Evolutionary conservation across 2,329 filamentous ascomycete species (phyloP), one percentile per base, ranked within the genome.

Genomic region (Chaetomiaceae sp.): DNA sequence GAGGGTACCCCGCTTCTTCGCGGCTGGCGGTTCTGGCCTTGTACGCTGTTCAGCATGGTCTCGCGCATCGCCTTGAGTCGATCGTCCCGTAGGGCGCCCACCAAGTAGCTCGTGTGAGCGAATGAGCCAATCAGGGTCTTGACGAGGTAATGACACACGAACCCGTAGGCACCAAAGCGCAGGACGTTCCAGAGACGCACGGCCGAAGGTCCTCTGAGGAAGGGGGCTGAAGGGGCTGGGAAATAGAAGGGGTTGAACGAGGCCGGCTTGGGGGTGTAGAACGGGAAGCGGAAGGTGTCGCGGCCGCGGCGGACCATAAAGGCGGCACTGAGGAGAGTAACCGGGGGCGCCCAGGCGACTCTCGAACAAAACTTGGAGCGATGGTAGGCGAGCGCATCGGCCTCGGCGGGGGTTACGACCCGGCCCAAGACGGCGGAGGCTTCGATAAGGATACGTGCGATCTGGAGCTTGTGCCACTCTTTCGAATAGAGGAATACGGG

Each of bases 261-360:
- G 6, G 43, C 48, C 29, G 57, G 43, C 13, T 53, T 50, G 2
- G 60, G 61, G 8, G 54, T 61, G 36, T 36, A 56, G 41, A 62
- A 58, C 10, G 62, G 62, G 27, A 64, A 64, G 16, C 56, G 57
- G 40, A 54, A 58, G 9, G 14, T 54, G 13, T 46, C 9, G 8
- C 45, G 51, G 33, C 58, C 56, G 21, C 51, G 52, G 30, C 41
- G 21, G 46, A 41, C n/a, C n/a, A n/a, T 43, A 21, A 57, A 50
- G 45, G 27, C 54, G 25, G 56, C 41, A 4, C 48, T 16, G 18
- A 34, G 32, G 20, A 58, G 29, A 5, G 21, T 16, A 5, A 47
- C 21, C 10, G 57, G 59, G 2, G 42, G 27, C 13, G 40, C 36
- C 21, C 51, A 60, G 27, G 59, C 27, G 2, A 38, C 32, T 4